Conservation (phyloP, 2,329 filamentous ascomycete genomes). For the Trichoderma citrinoviride region DNA sequence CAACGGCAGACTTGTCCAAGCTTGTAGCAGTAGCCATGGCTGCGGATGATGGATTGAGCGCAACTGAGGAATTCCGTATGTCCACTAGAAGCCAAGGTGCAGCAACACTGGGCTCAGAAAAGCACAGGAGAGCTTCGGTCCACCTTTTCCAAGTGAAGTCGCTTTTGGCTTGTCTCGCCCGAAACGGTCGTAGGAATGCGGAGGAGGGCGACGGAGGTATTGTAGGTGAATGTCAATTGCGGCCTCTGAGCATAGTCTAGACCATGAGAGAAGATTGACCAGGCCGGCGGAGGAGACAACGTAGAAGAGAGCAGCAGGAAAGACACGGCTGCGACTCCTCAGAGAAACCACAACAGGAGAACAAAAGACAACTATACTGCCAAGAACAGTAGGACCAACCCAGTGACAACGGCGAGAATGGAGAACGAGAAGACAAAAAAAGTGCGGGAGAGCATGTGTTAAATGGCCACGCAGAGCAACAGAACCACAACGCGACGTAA, state of each 20-base stretch:
- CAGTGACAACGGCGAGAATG: slow-evolving; percentile 2
- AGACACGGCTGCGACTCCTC: neutral
- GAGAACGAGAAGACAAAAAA: neutral
- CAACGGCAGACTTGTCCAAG: slow-evolving; percentile 13
- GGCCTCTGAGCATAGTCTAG: neutral
- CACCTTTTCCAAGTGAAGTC: neutral
- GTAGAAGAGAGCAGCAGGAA: neutral
- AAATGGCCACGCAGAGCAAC: neutral
- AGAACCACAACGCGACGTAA: slow-evolving; percentile 10
- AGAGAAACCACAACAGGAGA: slow-evolving; percentile 1
- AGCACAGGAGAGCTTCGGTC: slow-evolving; percentile 8
- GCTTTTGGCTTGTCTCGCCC: neutral
- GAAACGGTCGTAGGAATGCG: neutral
- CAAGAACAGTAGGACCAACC: neutral
- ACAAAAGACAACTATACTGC: neutral
- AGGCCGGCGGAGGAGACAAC: neutral
- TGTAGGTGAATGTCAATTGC: slow-evolving; percentile 4
- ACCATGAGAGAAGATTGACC: neutral
- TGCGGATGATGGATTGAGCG: neutral
- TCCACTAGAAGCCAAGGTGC: neutral
- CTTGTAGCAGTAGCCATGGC: slow-evolving; percentile 6
- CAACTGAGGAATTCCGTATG: neutral
- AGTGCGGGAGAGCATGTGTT: slow-evolving; percentile 15
- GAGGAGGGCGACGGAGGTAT: neutral
- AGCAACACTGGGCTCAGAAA: slow-evolving; percentile 3